Evolutionary conservation across 208 protist species (phyloP), one percentile per base, ranked within the genome.

Genomic region (Trypanosoma platydactyli): DNA sequence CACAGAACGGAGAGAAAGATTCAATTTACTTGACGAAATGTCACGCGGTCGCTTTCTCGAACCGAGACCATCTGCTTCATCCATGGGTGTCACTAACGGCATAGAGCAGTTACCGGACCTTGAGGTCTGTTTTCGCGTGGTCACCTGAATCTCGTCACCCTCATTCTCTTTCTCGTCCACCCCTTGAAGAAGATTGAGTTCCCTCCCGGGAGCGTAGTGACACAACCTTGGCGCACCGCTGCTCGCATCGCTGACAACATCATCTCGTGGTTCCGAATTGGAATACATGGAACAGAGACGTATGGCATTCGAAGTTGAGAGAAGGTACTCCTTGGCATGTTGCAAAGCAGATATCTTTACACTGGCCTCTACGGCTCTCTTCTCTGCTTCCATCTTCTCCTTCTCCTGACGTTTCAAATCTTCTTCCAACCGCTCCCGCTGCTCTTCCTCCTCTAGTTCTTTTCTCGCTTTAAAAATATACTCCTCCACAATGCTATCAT

Each of bases 401-500:
- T 62, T 63, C 73, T 73, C 61, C 51, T 86, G 77, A 12, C 72
- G 66, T 54, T 75, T 64, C 33, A 67, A 66, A 59, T 83, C 69
- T 50, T 64, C 60, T 55, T 79, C 68, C 18, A 78, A 60, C 3
- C 68, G 62, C 24, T 65, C 50, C 68, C 71, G 30, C 65, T 76
- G 71, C 54, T 84, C 73, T 40, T 85, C 71, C 44, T 52, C 64
- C 58, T 84, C 80, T 55, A 84, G 42, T 58, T 87, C 80, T 16
- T 64, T 64, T 48, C 75, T 72, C 40, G 72, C 64, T 27, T 65
- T 76, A 20, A 86, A 79, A 55, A 95, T 84, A 60, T 86, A 95
- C 71, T 93, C 84, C 73, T 95, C 89, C 12, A 95, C 86, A 53
- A 95, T 82, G 73, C 86, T 93, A 67, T 95, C 89, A 64, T 95